A percentile compares a stretch with the other conserved stretches of the same genome.
Conservation (phyloP, 306 rosid genomes). For the Castanea sativa region DNA sequence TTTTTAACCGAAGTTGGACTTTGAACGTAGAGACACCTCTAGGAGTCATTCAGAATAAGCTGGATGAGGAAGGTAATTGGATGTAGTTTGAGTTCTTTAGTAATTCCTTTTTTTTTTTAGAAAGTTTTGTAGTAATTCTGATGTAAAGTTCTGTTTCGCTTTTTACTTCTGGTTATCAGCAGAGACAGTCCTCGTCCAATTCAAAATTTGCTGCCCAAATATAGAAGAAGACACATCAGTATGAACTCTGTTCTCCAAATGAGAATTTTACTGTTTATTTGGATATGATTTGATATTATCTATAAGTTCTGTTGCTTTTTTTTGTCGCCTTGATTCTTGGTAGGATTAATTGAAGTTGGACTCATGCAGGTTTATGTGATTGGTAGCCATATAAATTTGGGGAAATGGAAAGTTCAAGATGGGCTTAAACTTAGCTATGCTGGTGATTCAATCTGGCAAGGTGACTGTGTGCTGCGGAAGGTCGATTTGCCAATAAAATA, state of each 20-base stretch:
- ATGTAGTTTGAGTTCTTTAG: constrained; percentile 12
- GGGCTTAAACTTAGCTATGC: constrained; percentile 75
- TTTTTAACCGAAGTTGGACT: constrained; percentile 53
- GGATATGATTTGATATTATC: not conserved
- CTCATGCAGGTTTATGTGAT: constrained; percentile 63
- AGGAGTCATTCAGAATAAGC: constrained; percentile 41
- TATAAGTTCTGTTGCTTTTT: constrained; percentile 9
- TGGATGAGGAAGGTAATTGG: constrained; percentile 54
- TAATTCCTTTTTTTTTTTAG: not conserved
- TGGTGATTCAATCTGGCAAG: constrained; percentile 85
- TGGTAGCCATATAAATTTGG: constrained; percentile 73
- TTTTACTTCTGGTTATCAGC: constrained; percentile 35
- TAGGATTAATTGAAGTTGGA: constrained; percentile 15
- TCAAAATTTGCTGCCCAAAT: constrained; percentile 78
- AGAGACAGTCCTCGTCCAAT: constrained; percentile 59
- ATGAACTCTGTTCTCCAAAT: constrained; percentile 26
- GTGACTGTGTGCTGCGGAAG: constrained; percentile 60
- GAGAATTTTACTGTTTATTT: constrained; percentile 9
- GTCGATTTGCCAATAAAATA: constrained; percentile 75
- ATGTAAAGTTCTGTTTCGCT: constrained; percentile 6
- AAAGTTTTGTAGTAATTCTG: constrained; percentile 6
- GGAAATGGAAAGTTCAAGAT: constrained; percentile 68
- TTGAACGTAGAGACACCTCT: constrained; percentile 36
- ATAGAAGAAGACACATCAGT: constrained; percentile 72
- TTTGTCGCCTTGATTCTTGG: constrained; percentile 9